These are phyloP conservation scores for Leccinum subfulvum DNA, from an alignment of 1,284 basidiomycete genomes.

Conservation along the genomic window DNA sequence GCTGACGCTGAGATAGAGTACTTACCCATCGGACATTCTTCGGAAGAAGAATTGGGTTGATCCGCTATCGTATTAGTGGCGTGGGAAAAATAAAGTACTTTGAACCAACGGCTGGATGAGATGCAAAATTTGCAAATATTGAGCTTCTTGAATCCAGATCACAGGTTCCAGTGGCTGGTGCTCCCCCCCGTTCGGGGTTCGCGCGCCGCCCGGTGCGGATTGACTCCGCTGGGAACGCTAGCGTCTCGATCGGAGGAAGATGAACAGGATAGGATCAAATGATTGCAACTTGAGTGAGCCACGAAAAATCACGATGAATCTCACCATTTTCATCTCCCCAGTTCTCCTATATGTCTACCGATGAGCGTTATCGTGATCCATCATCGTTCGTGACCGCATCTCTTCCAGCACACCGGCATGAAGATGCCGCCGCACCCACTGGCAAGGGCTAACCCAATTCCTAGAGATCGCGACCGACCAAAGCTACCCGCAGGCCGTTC, in stretches of 20 bases:
- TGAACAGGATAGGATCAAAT: conserved; percentile 9
- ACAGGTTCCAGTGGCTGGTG: not conserved
- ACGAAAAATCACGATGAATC: not conserved
- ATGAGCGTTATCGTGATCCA: conserved; percentile 4
- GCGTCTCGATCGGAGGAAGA: conserved; percentile 15
- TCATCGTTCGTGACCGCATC: not conserved
- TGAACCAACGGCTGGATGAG: not conserved
- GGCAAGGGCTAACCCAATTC: not conserved
- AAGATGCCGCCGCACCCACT: not conserved
- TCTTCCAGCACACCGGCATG: not conserved
- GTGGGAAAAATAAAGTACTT: not conserved
- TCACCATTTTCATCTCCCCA: not conserved
- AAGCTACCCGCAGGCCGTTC: not conserved
- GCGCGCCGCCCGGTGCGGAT: conserved; percentile 1
- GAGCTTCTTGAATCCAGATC: not conserved
- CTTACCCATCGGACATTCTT: not conserved
- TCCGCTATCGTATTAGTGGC: not conserved
- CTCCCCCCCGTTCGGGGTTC: conserved; percentile 14
- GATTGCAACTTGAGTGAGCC: not conserved
- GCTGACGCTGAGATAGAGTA: not conserved
- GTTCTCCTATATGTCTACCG: not conserved
- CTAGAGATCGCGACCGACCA: conserved; percentile 4
- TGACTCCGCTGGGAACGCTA: conserved; percentile 13
- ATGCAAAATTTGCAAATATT: not conserved
- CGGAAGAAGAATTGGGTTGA: not conserved